Conservation (phyloP, 805 yeast species). For the Scheffersomyces amazonensis region DNA sequence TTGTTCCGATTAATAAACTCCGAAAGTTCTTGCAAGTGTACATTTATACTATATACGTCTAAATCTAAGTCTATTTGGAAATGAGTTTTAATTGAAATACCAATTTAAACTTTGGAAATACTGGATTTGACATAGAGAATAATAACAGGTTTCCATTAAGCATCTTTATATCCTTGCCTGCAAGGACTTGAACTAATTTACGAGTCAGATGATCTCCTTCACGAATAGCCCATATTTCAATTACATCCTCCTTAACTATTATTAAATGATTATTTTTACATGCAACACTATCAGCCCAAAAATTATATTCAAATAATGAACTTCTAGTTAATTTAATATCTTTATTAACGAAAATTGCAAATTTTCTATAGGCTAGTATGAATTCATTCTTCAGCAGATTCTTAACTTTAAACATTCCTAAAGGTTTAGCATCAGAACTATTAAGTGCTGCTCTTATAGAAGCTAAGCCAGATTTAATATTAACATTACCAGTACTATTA, state of each 20-base stretch:
- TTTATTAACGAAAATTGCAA: constrained; percentile 64
- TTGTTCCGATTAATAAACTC: too few relatives aligned
- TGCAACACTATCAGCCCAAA: constrained; percentile 34
- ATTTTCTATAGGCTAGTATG: constrained; percentile 65
- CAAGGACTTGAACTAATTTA: constrained; percentile 63
- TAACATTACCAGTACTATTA: constrained; percentile 8
- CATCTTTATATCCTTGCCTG: constrained; percentile 60
- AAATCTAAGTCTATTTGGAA: too few relatives aligned
- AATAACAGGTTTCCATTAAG: constrained; percentile 18
- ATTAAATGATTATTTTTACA: constrained; percentile 32
- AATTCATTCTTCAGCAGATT: constrained; percentile 44
- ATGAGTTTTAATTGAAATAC: constrained; percentile 27
- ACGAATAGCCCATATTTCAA: constrained; percentile 66
- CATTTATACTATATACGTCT: too few relatives aligned
- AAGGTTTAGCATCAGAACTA: constrained; percentile 45
- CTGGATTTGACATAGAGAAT: constrained; percentile 62
- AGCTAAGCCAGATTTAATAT: constrained; percentile 24
- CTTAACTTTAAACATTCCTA: constrained; percentile 62
- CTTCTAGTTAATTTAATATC: constrained; percentile 51
- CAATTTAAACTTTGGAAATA: constrained; percentile 58
- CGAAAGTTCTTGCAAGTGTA: too few relatives aligned
- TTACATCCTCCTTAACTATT: constrained; percentile 59
- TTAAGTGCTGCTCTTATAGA: constrained; percentile 37
- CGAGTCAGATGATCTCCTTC: constrained; percentile 41
- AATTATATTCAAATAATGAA: constrained; percentile 41